Base-by-base conservation (phyloP, 2,329 filamentous ascomycete genomes). In the Beauveria brongniartii region DNA sequence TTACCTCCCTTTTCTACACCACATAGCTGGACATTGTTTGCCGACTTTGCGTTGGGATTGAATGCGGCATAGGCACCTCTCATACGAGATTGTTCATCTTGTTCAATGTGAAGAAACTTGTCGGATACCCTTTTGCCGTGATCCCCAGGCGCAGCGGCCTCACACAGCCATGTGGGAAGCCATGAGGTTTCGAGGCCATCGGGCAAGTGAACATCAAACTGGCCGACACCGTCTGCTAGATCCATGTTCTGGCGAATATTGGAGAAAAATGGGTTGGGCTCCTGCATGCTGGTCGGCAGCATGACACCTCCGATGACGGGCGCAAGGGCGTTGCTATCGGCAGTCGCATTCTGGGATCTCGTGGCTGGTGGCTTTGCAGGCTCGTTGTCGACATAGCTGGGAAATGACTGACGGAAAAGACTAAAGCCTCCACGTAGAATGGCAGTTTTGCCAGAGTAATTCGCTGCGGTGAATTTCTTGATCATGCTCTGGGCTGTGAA, bases 221-320 rank as follows among this genome's bases (percentile, higher is more conserved):
- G 92, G 0, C 94, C 94, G 12, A 97, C 93, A 22, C 94, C 94
- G 66, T 91, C 92, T 37, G 95, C 88, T 20, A 99, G 79, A 69
- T 97, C 94, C 84, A 95, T 93, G 65, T 97, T 96, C 72, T 97
- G 94, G 48, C 94, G 86, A 67, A 99, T 97, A 65, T 97, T 97
- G 63, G 87, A 86, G 72, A 97, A 97, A 77, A 99, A 97, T 0
- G 93, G 92, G 67, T 95, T 96, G 0, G 86, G 81, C 1, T 85
- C 83, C 63, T 85, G 86, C 65, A 85, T 81, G 0, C 84, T 81
- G 44, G 78, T 77, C 1, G 94, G 94, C 71, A 97, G 85, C 62
- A 85, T 83, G 64, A 96, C 96, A 7, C 93, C 93, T 62, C 93
- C 94, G 62, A 92, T 89, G n/a, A 96, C 89, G 1, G 90, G 90